These are phyloP conservation scores for Gossypium herbaceum DNA, from an alignment of 345 rosid genomes.

Conservation along the genomic window DNA sequence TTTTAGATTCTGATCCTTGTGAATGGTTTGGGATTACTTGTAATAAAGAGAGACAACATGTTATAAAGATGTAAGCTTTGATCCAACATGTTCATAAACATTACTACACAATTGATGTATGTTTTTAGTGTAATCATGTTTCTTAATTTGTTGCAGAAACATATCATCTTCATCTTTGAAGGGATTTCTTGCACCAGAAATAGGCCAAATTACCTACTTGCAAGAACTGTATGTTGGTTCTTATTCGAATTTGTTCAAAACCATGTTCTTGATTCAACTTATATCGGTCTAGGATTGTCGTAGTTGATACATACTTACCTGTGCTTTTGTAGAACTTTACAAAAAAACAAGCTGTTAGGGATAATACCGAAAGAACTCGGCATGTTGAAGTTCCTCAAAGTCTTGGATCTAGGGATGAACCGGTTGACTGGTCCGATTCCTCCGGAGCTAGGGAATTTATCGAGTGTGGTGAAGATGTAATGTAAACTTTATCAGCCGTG, in stretches of 20 bases:
- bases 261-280: neutral
- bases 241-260: neutral
- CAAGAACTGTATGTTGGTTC: constrained; percentile 62
- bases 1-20: constrained; percentile 79
- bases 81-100: neutral
- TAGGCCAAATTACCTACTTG: constrained; percentile 64
- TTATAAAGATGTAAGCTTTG: constrained; percentile 68
- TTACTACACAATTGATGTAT: neutral
- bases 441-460: constrained; percentile 65
- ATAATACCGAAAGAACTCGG: constrained; percentile 87
- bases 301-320: constrained; percentile 15
- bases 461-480: constrained; percentile 57
- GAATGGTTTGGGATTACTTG: constrained; percentile 74
- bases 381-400: constrained; percentile 61
- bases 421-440: constrained; percentile 79
- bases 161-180: constrained; percentile 58
- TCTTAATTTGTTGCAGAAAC: constrained; percentile 52
- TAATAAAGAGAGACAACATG: constrained; percentile 56
- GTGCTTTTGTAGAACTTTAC: constrained; percentile 55
- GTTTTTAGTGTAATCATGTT: constrained; percentile 10
- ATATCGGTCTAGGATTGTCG: neutral
- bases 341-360: constrained; percentile 62
- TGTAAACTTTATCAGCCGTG: constrained; percentile 3
- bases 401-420: constrained; percentile 90
- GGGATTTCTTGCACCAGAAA: constrained; percentile 83